These are phyloP conservation scores for Pythium brachiatum DNA, from an alignment of 352 stramenopile species.

Conservation along the genomic window DNA sequence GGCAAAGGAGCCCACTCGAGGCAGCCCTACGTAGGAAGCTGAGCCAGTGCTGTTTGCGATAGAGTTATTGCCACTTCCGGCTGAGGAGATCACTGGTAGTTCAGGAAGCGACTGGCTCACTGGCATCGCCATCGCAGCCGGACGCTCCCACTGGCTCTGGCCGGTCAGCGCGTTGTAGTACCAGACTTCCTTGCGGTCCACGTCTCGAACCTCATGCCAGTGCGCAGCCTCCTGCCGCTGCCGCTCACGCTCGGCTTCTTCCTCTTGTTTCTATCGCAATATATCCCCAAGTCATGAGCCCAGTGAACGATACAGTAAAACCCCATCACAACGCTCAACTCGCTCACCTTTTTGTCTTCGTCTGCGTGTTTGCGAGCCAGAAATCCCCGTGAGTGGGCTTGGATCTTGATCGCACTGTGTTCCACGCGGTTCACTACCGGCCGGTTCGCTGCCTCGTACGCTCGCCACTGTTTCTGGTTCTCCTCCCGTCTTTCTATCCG, in stretches of 20 bases:
- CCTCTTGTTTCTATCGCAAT: constrained; percentile 8
- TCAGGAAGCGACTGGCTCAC: constrained; percentile 23
- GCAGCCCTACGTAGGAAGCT: neutral
- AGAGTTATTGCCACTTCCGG: neutral
- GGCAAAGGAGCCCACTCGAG: neutral
- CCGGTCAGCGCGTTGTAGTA: constrained; percentile 78
- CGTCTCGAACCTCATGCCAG: constrained; percentile 76
- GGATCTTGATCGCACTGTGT: constrained; percentile 60
- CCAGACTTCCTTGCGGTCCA: constrained; percentile 67
- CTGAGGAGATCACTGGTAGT: constrained; percentile 24
- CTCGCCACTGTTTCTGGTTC: constrained; percentile 10
- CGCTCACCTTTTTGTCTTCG: constrained; percentile 21
- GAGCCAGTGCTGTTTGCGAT: too few species aligned
- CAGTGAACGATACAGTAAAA: too few species aligned
- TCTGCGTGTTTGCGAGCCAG: constrained; percentile 35
- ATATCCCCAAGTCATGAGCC: neutral
- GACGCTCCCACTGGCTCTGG: constrained; percentile 73
- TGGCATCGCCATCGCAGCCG: constrained; percentile 22
- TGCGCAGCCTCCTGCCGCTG: constrained; percentile 17
- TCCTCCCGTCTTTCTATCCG: constrained; percentile 30
- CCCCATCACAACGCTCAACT: neutral
- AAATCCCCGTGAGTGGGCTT: constrained; percentile 60
- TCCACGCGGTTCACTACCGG: constrained; percentile 44
- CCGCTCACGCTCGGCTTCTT: constrained; percentile 2
- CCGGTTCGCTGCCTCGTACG: constrained; percentile 23